Percentiles rank a stretch among this genome's conserved stretches.
Conservation (phyloP, 2,329 filamentous ascomycete species). For the Penicillium janthinellum region DNA sequence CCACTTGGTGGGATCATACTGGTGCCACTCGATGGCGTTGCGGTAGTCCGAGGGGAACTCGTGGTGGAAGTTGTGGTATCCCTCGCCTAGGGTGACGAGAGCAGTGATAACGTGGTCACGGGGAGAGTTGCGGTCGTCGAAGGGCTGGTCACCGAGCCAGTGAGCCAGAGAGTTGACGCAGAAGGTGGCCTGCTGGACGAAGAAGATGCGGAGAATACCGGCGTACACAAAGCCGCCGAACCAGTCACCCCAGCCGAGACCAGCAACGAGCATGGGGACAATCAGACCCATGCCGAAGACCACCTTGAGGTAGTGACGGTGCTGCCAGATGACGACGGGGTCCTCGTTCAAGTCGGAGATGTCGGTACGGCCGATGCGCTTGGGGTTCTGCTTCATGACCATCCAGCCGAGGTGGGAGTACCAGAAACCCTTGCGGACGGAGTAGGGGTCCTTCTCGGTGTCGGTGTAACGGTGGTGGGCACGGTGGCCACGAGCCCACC, state of each 20-base stretch:
- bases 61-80: conserved; percentile 96
- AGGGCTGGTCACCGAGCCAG: conserved; percentile 89
- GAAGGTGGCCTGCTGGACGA: conserved; percentile 90
- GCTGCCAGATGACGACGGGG: conserved; percentile 81
- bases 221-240: conserved; percentile 80
- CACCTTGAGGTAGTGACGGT: conserved; percentile 80
- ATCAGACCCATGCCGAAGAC: conserved; percentile 75
- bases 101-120: conserved; percentile 86
- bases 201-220: conserved; percentile 83
- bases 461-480: conserved; percentile 91
- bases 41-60: conserved; percentile 93
- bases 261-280: conserved; percentile 74
- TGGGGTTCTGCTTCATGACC: conserved; percentile 91
- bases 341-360: conserved; percentile 88
- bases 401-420: conserved; percentile 90
- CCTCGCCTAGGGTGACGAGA: conserved; percentile 80
- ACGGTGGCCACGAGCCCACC: conserved; percentile 86
- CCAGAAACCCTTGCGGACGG: conserved; percentile 81
- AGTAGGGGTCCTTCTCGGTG: conserved; percentile 89
- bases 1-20: conserved; percentile 94
- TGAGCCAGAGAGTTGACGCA: conserved; percentile 90
- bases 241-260: conserved; percentile 80
- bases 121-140: conserved; percentile 89
- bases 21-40: conserved; percentile 87
- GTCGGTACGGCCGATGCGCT: conserved; percentile 82